Conservation (phyloP, 2,329 filamentous ascomycete genomes). For the Cyanodermella asteris region DNA sequence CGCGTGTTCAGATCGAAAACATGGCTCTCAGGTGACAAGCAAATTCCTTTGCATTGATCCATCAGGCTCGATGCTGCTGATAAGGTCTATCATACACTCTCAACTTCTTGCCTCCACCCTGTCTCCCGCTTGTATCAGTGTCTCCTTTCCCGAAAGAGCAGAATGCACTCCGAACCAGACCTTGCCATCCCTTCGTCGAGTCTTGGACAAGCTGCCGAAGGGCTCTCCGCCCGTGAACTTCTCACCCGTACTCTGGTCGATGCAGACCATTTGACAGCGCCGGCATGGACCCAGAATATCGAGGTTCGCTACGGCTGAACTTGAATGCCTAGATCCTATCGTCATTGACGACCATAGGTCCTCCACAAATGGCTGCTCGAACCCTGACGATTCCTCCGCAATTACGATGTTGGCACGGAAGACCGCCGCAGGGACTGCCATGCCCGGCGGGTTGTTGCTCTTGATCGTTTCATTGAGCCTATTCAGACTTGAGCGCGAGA, state of each 20-base stretch:
- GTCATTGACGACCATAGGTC: constrained; percentile 51
- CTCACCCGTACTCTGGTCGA: constrained; percentile 62
- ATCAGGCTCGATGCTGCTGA: too few relatives aligned
- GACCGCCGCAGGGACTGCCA: constrained; percentile 44
- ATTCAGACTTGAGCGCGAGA: constrained; percentile 61
- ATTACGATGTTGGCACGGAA: constrained; percentile 84
- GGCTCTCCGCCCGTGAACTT: constrained; percentile 71
- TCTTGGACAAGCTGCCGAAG: constrained; percentile 72
- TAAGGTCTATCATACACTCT: too few relatives aligned
- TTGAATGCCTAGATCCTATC: constrained; percentile 29
- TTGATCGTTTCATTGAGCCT: constrained; percentile 54
- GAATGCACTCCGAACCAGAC: constrained; percentile 72
- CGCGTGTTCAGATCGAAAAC: too few relatives aligned
- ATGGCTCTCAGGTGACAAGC: too few relatives aligned
- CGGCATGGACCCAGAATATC: constrained; percentile 63
- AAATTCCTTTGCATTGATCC: too few relatives aligned
- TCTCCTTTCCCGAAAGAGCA: constrained; percentile 8
- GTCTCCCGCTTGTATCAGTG: constrained; percentile 20
- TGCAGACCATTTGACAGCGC: constrained; percentile 88
- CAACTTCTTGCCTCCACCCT: constrained; percentile 15
- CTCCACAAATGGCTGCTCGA: constrained; percentile 47
- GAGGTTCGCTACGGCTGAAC: constrained; percentile 9
- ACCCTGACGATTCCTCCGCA: constrained; percentile 23
- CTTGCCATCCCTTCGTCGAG: constrained; percentile 59
- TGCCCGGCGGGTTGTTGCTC: constrained; percentile 32